Conservation (phyloP, 164 flowering plant species). For the Berberis vulgaris region DNA sequence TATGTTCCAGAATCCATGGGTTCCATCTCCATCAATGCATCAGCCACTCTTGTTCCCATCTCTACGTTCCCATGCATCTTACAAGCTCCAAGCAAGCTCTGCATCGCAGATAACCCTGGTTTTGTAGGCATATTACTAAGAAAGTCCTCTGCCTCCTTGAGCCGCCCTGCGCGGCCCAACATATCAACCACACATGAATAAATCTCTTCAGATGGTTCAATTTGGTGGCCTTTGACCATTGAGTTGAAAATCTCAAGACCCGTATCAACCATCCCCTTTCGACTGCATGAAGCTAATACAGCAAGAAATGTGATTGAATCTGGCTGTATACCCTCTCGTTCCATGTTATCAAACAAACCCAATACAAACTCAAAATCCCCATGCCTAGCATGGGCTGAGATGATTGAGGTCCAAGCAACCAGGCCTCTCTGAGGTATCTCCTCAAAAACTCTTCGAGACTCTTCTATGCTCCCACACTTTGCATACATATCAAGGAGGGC, state of each 20-base stretch:
- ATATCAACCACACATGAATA: constrained; percentile 83
- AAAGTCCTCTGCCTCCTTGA: constrained; percentile 77
- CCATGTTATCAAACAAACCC: constrained; percentile 49
- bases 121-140: constrained; percentile 40
- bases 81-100: constrained; percentile 86
- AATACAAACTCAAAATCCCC: constrained; percentile 64
- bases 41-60: constrained; percentile 50
- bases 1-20: constrained; percentile 71
- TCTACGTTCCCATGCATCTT: constrained; percentile 70
- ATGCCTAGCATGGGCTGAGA: constrained; percentile 72
- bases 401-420: constrained; percentile 78
- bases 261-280: constrained; percentile 65
- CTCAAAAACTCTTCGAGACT: constrained; percentile 48
- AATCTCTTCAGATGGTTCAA: constrained; percentile 67
- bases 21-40: constrained; percentile 55
- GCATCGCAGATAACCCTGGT: constrained; percentile 65
- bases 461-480: constrained; percentile 70
- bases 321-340: constrained; percentile 36
- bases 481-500: constrained; percentile 95
- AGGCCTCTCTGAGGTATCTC: constrained; percentile 39
- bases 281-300: constrained; percentile 58
- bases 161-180: constrained; percentile 72
- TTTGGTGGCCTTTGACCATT: constrained; percentile 45
- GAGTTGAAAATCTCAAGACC: constrained; percentile 47
- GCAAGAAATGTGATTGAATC: constrained; percentile 81